Percentiles rank a stretch among this genome's conserved stretches.
Conservation (phyloP, 1,139 yeast genomes). For the Suhomyces terraborum region DNA sequence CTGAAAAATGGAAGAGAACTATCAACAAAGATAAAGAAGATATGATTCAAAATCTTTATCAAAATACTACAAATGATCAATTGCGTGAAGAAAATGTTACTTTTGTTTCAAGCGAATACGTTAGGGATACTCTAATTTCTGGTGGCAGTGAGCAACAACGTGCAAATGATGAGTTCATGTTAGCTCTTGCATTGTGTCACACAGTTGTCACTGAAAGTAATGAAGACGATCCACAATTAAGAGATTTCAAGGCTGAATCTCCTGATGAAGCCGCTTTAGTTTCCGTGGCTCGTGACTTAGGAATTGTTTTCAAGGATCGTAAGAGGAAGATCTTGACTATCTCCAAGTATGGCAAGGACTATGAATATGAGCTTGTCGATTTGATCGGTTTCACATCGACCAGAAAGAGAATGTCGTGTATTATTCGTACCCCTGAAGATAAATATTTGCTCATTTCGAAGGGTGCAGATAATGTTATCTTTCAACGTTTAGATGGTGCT, state of each 20-base stretch:
- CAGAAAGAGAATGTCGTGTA: constrained; percentile 74
- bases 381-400: constrained; percentile 86
- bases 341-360: constrained; percentile 71
- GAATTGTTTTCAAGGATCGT: constrained; percentile 77
- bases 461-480: constrained; percentile 95
- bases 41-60: constrained; percentile 62
- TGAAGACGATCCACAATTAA: constrained; percentile 54
- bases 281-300: constrained; percentile 89
- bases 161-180: constrained; percentile 77
- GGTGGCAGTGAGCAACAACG: constrained; percentile 57
- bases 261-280: constrained; percentile 98
- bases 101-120: constrained; percentile 70
- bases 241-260: constrained; percentile 85
- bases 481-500: constrained; percentile 58
- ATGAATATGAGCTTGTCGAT: constrained; percentile 73
- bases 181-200: constrained; percentile 87
- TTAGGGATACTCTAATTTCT: constrained; percentile 36
- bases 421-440: constrained; percentile 50
- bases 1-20: constrained; percentile 58
- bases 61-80: constrained; percentile 54
- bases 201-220: constrained; percentile 82
- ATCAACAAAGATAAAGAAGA: constrained; percentile 63
- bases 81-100: constrained; percentile 68
- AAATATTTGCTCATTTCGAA: constrained; percentile 69
- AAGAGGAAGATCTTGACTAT: constrained; percentile 70